A percentile compares a stretch with the other conserved stretches of the same genome.
These are phyloP conservation scores for Fusarium virguliforme DNA, from an alignment of 2,329 filamentous ascomycete genomes.

Conservation along the genomic window DNA sequence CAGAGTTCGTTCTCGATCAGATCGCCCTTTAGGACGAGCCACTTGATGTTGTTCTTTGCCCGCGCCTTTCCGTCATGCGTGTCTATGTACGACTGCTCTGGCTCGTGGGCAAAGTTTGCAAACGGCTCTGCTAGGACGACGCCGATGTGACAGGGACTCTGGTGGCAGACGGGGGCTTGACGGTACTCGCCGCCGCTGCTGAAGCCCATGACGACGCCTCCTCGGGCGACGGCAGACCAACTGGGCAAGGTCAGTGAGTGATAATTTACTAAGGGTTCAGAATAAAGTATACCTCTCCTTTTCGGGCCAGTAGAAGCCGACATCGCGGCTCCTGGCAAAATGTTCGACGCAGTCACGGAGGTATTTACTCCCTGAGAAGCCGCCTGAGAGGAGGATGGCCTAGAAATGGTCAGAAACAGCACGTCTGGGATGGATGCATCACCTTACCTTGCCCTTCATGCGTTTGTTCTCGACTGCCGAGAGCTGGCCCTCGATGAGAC, in stretches of 20 bases:
- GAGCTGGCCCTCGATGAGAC: constrained; percentile 26
- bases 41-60: constrained; percentile 34
- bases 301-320: constrained; percentile 15
- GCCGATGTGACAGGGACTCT: constrained; percentile 24
- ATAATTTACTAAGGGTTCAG: fast-evolving
- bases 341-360: constrained; percentile 14
- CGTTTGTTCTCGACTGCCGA: constrained; percentile 15
- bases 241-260: background rate
- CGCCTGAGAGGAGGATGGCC: constrained; percentile 36
- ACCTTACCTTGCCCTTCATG: background rate
- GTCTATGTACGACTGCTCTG: constrained; percentile 19
- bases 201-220: constrained; percentile 35
- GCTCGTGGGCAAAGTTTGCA: constrained; percentile 12
- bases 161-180: constrained; percentile 4
- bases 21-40: constrained; percentile 34
- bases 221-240: constrained; percentile 34
- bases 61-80: background rate
- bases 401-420: background rate
- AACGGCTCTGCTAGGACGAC: constrained; percentile 13
- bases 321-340: constrained; percentile 9
- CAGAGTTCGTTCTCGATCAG: constrained; percentile 16
- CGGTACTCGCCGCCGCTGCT: constrained; percentile 17
- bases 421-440: no score
- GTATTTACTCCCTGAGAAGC: constrained; percentile 33
- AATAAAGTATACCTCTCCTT: background rate